Base-by-base conservation (phyloP, 352 stramenopile genomes). In the Peronosclerospora sorghi region DNA sequence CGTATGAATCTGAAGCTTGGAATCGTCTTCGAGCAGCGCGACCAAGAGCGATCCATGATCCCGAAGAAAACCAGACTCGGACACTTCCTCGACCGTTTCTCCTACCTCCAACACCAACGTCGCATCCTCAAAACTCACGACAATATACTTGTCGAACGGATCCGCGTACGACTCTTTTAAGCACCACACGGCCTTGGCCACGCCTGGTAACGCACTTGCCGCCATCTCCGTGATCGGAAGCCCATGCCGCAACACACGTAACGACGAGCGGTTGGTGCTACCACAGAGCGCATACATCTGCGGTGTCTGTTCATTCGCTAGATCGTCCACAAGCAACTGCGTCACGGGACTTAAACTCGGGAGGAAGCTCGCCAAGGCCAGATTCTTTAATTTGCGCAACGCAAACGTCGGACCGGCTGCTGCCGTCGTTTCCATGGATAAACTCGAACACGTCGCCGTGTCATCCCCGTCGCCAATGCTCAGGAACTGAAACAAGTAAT, bases 81-180 rank as follows among this genome's bases (percentile, higher is more conserved):
- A 90, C 17, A 98, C 94, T 69, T 99, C 93, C 65, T 99, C 95
- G 0, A 99, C 95, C 1, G 83, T 98, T 26, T 98, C 95, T 12
- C 95, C 95, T 30, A 99, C 91, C 43, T 87, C 81, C 7, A 99
- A 69, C 10, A 99, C 96, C 19, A 99, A 78, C 13, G 96, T 99
- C 29, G 95, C 95, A 56, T 99, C 96, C 51, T 96, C 92, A 69
- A 99, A 99, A 36, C 87, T 98, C n/a, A 99, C 96, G 10, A 99
- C 91, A 58, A 99, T 99, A 58, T 97, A 98, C 55, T 88, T 87
- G 54, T 88, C 77, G 27, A 73, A 66, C 8, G 58, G 49, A 45
- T 87, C 73, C 12, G 62, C 50, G 36, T 85, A 85, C 6, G 74
- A 88, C 35, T 95, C 84, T 34, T 94, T 88, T 34, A 98, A 63